phyloP scores from a whole-genome alignment of 2,329 filamentous ascomycete genomes.

The Penicillium oxalicum region DNA sequence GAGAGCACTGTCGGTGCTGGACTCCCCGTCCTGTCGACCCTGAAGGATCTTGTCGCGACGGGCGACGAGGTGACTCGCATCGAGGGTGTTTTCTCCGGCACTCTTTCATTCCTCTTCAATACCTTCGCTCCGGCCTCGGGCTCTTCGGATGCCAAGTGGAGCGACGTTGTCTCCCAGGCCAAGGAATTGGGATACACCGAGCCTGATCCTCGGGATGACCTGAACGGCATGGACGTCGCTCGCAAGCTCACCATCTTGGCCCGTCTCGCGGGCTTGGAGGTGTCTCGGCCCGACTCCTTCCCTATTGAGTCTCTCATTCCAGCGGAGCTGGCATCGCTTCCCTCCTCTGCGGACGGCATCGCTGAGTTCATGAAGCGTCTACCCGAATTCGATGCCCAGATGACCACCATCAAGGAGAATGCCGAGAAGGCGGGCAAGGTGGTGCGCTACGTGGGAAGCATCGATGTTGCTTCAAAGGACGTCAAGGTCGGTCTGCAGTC shows the following conservation, averaged over 20 bases:
- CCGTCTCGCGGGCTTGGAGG: constrained; percentile 70
- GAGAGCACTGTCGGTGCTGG: constrained; percentile 93
- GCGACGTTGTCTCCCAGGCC: constrained; percentile 81
- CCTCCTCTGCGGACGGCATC: constrained; percentile 51
- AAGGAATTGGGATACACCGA: constrained; percentile 91
- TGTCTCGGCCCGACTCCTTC: constrained; percentile 80
- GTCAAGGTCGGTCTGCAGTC: constrained; percentile 91
- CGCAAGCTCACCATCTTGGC: constrained; percentile 95
- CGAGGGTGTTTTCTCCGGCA: constrained; percentile 95
- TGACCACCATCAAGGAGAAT: constrained; percentile 75
- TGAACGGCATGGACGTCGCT: constrained; percentile 87
- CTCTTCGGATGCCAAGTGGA: constrained; percentile 63
- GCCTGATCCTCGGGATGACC: constrained; percentile 77
- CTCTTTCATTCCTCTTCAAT: constrained; percentile 98
- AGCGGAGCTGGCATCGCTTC: constrained; percentile 68
- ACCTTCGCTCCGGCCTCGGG: constrained; percentile 80
- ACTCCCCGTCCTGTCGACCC: constrained; percentile 83
- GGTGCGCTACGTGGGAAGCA: constrained; percentile 86
- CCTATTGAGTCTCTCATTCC: constrained; percentile 91
- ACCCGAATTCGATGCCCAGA: constrained; percentile 76
- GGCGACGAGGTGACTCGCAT: constrained; percentile 88
- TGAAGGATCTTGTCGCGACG: constrained; percentile 87
- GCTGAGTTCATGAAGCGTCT: constrained; percentile 81
- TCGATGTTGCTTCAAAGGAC: constrained; percentile 70
- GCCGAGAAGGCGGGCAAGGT: constrained; percentile 86